Evolutionary conservation across 805 yeast species (phyloP), one percentile per base, ranked within the genome.

Genomic region (Metschnikowia dekortorum): DNA sequence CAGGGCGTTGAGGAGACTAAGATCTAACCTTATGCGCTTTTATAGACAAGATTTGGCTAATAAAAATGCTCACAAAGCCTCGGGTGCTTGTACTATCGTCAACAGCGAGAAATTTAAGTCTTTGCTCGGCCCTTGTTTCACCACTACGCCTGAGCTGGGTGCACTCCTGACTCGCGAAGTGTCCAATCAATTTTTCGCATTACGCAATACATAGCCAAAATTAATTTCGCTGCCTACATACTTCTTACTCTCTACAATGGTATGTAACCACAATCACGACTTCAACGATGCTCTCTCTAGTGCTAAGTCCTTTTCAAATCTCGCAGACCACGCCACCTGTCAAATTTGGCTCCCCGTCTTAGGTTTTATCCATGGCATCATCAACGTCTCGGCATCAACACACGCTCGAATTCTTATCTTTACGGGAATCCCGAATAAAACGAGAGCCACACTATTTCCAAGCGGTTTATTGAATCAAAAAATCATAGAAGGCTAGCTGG

Each of bases 171-270:
- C 37, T 34, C 40, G 35, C 33, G 39, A 44, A 31, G 39, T 47
- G 47, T 44, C 57, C 59, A 54, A 56, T 54, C 54, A 54, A 48
- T 47, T 44, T 47, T 39, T 50, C 47, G 56, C 53, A 50, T 52
- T 56, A 54, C 42, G 39, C 56, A 56, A 47, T 41, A 45, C 36
- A 39, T 39, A 18, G 28, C 14, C 48, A 38, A 22, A 10, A 18
- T 35, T 39, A 44, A 44, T 28, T 33, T 44, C 39, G 16, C 26
- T 44, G 35, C 46, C 36, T 39, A 35, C 32, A 31, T 30, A 38
- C 47, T 22, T 40, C 42, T 36, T 42, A 35, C 36, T 22, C 18
- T 31, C 41, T 37, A 30, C 43, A 47, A 55, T 55, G 58, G 58
- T 55, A 55, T 47, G 58, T 55, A 34, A n/a, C 5, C 43, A n/a